Conservation (phyloP, 257 asterid genomes). For the Paraleonurus japonicus region DNA sequence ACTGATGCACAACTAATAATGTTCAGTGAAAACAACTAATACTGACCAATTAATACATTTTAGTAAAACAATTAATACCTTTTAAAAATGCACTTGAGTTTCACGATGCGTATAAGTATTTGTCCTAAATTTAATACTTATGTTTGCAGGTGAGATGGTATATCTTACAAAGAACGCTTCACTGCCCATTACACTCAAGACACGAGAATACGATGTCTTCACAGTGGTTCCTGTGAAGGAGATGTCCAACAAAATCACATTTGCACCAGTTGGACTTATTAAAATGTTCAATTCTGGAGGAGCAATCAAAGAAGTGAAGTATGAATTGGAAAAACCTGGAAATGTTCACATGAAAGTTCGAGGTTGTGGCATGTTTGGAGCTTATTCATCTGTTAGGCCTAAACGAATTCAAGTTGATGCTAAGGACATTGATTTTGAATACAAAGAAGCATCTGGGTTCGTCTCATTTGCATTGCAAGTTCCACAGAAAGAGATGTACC, state of each 20-base stretch:
- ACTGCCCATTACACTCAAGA: constrained; percentile 59
- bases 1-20: too few species aligned
- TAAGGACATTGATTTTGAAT: constrained; percentile 50
- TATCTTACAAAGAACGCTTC: constrained; percentile 58
- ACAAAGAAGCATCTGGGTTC: constrained; percentile 60
- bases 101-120: too few species aligned
- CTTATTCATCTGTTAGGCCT: constrained; percentile 66
- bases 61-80: too few species aligned
- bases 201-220: constrained; percentile 73
- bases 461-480: constrained; percentile 36
- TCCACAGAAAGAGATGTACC: constrained; percentile 56
- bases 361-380: constrained; percentile 71
- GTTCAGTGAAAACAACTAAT: too few species aligned
- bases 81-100: too few species aligned
- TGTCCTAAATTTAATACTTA: background rate
- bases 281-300: constrained; percentile 92
- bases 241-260: constrained; percentile 41
- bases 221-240: constrained; percentile 60
- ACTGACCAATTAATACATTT: too few species aligned
- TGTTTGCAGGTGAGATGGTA: constrained; percentile 63
- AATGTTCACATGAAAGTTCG: constrained; percentile 47
- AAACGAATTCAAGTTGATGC: constrained; percentile 50
- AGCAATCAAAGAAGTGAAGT: constrained; percentile 55
- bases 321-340: constrained; percentile 44
- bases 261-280: constrained; percentile 74